Evolutionary conservation across 176 grass and related monocot species (phyloP), one percentile per base, ranked within the genome.

Genomic region (Typha latifolia): DNA sequence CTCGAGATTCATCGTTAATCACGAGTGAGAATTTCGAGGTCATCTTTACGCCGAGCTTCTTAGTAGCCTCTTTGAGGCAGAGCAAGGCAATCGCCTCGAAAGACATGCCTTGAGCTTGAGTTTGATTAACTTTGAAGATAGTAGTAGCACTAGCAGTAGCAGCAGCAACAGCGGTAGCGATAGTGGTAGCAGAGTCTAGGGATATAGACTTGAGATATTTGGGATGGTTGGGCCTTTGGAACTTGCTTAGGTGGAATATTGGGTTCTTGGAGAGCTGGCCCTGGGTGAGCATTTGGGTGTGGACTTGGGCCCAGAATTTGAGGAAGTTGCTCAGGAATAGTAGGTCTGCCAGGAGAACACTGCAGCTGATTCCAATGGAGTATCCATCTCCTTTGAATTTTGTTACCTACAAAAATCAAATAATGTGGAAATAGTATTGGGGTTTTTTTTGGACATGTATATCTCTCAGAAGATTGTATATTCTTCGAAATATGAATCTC

Each of bases 351-450:
- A 99, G 51, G 66, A 93, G 56, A 63, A 92, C 67, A 51, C 78
- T 74, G 47, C 85, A 93, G 77, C 86, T 83, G 14, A 99, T 81
- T 27, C 86, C 94, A 15, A 99, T 14, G 61, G 94, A 70, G 62
- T 84, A 97, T 3, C 83, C 86, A 48, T 74, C 75, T 50, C 67
- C 83, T 61, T 81, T 63, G 73, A 97, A 93, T 63, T 85, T 63
- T 31, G 89, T 92, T 29, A 97, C 70, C 94, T 97, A 68, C 63
- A 69, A 43, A 19, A 66, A 18, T 2, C 23, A 49, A 53, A 37
- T 12, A 32, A 13, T 18, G 9, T 5, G 9, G 1, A 37, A 43
- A 12, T 13, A 12, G 47, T 34, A 34, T 34, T 26, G n/a, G n/a
- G n/a, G n/a, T n/a, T n/a, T 26, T 26, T 26, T 26, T 26, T 26